Base-by-base conservation (phyloP, 805 yeast genomes). In the Sugiyamaella smithiae region DNA sequence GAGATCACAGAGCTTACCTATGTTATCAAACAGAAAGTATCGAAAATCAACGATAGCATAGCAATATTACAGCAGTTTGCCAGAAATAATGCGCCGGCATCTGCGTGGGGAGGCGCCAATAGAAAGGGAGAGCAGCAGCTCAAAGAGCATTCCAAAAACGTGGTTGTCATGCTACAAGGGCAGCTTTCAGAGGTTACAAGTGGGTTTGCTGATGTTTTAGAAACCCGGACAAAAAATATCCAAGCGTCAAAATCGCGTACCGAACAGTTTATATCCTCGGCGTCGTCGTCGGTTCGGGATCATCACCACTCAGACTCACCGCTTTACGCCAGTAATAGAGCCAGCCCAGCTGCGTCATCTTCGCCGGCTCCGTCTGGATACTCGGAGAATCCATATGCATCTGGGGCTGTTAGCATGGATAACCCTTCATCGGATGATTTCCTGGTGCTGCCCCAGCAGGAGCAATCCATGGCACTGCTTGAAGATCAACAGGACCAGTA, bases 1-100 rank as follows among this genome's bases (percentile, higher is more conserved):
- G 98, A 93, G 63, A 88, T 93, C 54, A 87, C 90, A 17, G 97
- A 93, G 65, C 72, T 93, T 55, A 90, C 99, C 0, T 86, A 83
- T 57, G 84, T 89, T 36, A 77, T 78, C 55, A 78, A 79, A 58
- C 97, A 93, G 65, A 95, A 86, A 60, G 82, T 93, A 44, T 82
- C 89, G 62, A 80, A 81, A 56, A 81, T 93, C 54, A 95, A 87
- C 60, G 81, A 83, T 59, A 76, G 75, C 53, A 74, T 86, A 55
- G 81, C 81, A 58, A 79, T 73, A 48, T 69, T 84, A 51, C 88
- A 84, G 63, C 68, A 68, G 50, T 77, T 69, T 57, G 74, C 74
- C 38, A 70, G 71, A 55, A 77, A 75, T 16, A 55, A 60, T 41
- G 75, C 71, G 50, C 41, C 38, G 14, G 50, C 33, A 17, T 25